phyloP scores from a whole-genome alignment of 208 protist species.

The Wallacemonas sp. region DNA sequence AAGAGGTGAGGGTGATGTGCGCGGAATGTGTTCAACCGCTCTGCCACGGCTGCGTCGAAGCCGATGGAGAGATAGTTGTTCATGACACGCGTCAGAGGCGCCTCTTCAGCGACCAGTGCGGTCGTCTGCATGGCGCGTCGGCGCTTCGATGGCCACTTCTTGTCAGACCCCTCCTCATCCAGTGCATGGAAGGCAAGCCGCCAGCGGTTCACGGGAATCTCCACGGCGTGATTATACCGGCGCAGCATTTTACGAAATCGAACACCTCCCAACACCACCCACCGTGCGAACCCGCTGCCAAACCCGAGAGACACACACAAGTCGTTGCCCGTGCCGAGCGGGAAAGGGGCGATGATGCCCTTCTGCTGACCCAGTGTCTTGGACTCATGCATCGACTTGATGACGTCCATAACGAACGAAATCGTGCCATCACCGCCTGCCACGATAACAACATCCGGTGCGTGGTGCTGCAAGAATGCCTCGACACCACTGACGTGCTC shows the following conservation, averaged over 20 bases:
- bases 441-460: conserved; percentile 47
- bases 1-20: conserved; percentile 37
- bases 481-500: conserved; percentile 15
- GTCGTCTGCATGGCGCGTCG: not conserved
- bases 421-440: conserved; percentile 68
- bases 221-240: conserved; percentile 19
- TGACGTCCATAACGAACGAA: conserved; percentile 44
- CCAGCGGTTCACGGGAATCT: conserved; percentile 45
- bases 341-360: conserved; percentile 49
- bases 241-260: conserved; percentile 34
- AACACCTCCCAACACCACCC: conserved; percentile 33
- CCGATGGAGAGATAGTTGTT: conserved; percentile 80
- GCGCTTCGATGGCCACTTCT: not conserved
- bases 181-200: conserved; percentile 20
- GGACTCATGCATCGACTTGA: conserved; percentile 34
- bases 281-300: conserved; percentile 51
- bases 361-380: not conserved
- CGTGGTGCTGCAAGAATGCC: conserved; percentile 23
- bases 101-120: not conserved
- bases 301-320: conserved; percentile 62
- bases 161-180: not conserved
- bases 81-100: conserved; percentile 19
- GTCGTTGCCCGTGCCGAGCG: conserved; percentile 75
- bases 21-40: conserved; percentile 37
- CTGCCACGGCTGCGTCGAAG: conserved; percentile 55